Evolutionary conservation across 768 basidiomycete genomes (phyloP), one percentile per base, ranked within the genome.

Genomic region (Tulasnella sp.): DNA sequence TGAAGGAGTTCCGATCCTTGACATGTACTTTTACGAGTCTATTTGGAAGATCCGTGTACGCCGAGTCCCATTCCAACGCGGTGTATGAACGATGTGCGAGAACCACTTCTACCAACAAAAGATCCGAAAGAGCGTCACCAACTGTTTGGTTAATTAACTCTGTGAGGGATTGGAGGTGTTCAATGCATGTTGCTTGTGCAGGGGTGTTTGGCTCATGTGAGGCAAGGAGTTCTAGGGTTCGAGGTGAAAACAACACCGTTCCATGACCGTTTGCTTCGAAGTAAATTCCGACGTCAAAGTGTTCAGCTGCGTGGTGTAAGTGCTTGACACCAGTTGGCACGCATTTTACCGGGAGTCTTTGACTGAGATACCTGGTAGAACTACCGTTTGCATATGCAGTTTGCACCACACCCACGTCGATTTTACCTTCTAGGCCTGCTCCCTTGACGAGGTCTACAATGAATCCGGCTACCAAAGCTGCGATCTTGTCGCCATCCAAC

Each of bases 251-350:
- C 49, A 98, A 66, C 41, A 98, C 89, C 2, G 95, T 99, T 28
- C 95, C 95, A 59, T 99, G 95, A 2, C 95, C 95, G 63, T 99
- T 99, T 29, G 95, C 95, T 65, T 99, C 95, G 60, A 99, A 99
- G 68, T 99, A 99, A 39, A 99, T 88, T n/a, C 95, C 95, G 49
- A 99, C 75, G 62, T 89, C 77, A 66, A 82, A 98, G 60, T 80
- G 77, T 60, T 92, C 88, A 9, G 95, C 95, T 13, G 92, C 95
- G 62, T 96, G 92, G 63, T 99, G 95, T 42, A 98, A 77, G 63
- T 98, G 86, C 66, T 99, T 99, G 54, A 99, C 95, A 24, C 95
- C 95, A 13, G 95, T 99, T 2, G 89, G 72, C 5, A 93, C 91
- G 63, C 95, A 99, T 61, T 81, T 82, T 20, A 98, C 90, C 33